Conservation (phyloP, 441 rosid species). For the Pelargonium australe region DNA sequence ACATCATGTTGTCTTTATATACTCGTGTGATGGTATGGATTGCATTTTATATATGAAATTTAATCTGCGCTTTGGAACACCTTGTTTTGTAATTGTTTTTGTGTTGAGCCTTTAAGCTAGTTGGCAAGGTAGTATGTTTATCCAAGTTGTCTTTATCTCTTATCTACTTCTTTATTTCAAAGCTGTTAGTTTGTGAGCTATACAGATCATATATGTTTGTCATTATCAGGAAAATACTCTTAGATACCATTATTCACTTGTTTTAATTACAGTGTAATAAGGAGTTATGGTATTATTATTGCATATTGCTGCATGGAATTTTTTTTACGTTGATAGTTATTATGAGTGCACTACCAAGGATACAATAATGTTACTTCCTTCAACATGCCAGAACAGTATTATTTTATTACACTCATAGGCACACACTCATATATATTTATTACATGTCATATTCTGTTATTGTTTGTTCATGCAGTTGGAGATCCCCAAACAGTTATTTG, state of each 20-base stretch:
- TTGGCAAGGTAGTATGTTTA: background rate
- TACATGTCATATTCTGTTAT: constrained; percentile 7
- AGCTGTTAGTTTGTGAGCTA: too few species aligned
- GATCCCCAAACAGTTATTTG: constrained; percentile 85
- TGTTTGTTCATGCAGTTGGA: constrained; percentile 58
- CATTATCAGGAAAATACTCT: too few species aligned
- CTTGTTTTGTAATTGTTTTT: background rate
- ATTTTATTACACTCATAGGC: background rate
- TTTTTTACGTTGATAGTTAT: background rate
- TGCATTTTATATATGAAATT: background rate
- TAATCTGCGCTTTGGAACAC: background rate
- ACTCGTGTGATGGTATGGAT: background rate
- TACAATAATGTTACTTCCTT: background rate
- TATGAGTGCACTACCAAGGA: background rate
- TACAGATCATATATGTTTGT: too few species aligned
- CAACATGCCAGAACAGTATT: background rate
- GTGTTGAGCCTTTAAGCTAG: background rate
- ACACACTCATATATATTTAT: background rate
- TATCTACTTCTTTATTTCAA: too few species aligned
- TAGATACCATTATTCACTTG: background rate
- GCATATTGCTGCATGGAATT: background rate
- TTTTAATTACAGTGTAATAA: background rate
- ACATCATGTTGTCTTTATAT: background rate
- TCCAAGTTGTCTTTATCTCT: background rate
- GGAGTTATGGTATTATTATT: background rate